Base-by-base conservation (phyloP, 2,329 filamentous ascomycete species). In the Fusarium scirpi region DNA sequence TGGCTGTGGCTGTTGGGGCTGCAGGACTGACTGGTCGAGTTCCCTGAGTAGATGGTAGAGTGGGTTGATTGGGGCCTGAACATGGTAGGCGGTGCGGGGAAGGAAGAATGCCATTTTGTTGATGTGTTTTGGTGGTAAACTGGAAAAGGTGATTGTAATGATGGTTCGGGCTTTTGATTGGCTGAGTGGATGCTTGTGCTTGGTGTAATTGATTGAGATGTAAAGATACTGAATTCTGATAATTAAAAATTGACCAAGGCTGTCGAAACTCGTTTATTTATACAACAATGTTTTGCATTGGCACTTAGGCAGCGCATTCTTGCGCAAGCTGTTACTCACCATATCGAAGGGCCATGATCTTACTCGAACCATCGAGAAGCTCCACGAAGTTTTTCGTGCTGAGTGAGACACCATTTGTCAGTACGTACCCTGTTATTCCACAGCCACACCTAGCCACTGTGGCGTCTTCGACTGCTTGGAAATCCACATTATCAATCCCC, bases 91-190 rank as follows among this genome's bases (percentile, higher is more conserved):
- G 1, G 62, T 65, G 18, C 48, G 62, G 61, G 62, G 62, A 49
- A 65, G 32, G n/a, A 65, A 65, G 61, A 63, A 63, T 30, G 61
- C 61, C 61, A 63, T 63, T 63, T 18, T 63, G 24, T 22, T 48
- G 2, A 6, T 57, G 18, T 63, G 58, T 15, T 57, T 38, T 47
- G 6, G 8, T 55, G 12, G 25, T 47, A 25, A 29, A 5, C 11
- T 34, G 22, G 53, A 6, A 29, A 32, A 18, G 29, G n/a, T 44
- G 3, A 2, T n/a, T 38, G 34, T 24, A 32, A 38, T 29, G 2
- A 25, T 44, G 16, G 13, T 16, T 38, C 6, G 4, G 22, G 22
- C 11, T 41, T 57, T 15, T 27, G 56, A 51, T 51, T 62, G 46
- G 57, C 12, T 62, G 30, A 24, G 15, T 2, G 1, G 3, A 40